Evolutionary conservation across 2,329 filamentous ascomycete species (phyloP), one percentile per base, ranked within the genome.

Genomic region (Exophiala sp.): DNA sequence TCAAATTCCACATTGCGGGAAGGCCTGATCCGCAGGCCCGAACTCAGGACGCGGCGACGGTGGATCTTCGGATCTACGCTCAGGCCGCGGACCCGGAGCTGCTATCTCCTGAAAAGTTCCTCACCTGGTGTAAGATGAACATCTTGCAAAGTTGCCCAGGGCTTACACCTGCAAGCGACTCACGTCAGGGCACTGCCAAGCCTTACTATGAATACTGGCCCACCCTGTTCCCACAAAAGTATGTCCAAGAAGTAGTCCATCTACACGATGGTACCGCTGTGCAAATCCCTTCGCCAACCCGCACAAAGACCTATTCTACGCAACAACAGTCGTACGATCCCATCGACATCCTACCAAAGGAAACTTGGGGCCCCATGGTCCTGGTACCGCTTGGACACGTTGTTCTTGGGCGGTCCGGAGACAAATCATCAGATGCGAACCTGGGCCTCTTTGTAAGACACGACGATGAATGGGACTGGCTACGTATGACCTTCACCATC

Each of bases 21-120:
- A n/a, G n/a, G n/a, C n/a, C n/a, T 16, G 76, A 80, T 52, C 35
- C 80, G 81, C 46, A 77, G 80, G 62, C 69, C 1, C 71, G 75
- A 59, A 68, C 73, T 10, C 62, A 64, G 50, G 20, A 65, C 65
- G 40, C 65, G 71, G 39, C 62, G 58, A 43, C 48, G 47, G n/a
- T n/a, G n/a, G n/a, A n/a, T n/a, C n/a, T n/a, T n/a, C n/a, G n/a
- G n/a, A n/a, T n/a, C n/a, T n/a, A n/a, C n/a, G n/a, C n/a, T n/a
- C n/a, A n/a, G n/a, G n/a, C 46, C 58, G 55, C 5, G 16, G 14
- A 29, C 5, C 33, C 46, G 42, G 55, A 45, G 38, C 51, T 55
- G 49, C 52, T n/a, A 36, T 63, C 38, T 38, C 35, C 38, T n/a
- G 38, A 43, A 8, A 32, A 39, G 11, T 66, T 67, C 42, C 55